Base-by-base conservation (phyloP, 805 yeast species). In the Hagleromyces aurorensis region DNA sequence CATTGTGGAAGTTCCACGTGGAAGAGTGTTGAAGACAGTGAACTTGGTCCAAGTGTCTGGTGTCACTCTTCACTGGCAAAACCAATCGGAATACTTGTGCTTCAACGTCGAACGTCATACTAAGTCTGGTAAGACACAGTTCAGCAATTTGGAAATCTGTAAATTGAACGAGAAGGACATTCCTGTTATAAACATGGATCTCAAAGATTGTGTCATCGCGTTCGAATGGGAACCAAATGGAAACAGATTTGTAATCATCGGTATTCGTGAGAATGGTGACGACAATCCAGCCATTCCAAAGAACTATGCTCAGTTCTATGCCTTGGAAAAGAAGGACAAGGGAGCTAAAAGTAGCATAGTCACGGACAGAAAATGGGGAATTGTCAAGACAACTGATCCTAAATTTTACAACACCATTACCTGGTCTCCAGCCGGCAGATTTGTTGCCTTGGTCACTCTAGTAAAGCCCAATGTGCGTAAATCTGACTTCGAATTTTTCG, bases 71-170 rank as follows among this genome's bases (percentile, higher is more conserved):
- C 85, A 78, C 68, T 91, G 99, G 99, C 97, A 91, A 64, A 78
- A 74, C 42, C 77, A 81, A 45, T 85, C 84, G 41, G 78, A 75
- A 48, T 79, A 66, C 57, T 64, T 91, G 55, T 84, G 96, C 65
- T 93, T 87, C 53, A 85, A 83, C 65, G 96, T 91, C 46, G 96
- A 87, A 60, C 84, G 97, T 64, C 95, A 86, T 63, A 84, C 96
- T 34, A 91, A 91, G 62, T 80, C 96, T 28, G 83, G 80, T 59
- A 91, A 93, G 72, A 83, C 95, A 13, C 60, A 78, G 30, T 86
- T 85, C 70, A 77, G 96, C 34, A 85, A 85, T 56, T 70, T 91
- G 58, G 97, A 91, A 62, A 79, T 91, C 54, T 84, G 89, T 72
- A 80, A 84, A 51, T 61, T 86, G 35, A 68, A 69, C 37, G 98